These are phyloP conservation scores for Achaetomiella virescens DNA, from an alignment of 495 filamentous ascomycete species.

Conservation along the genomic window DNA sequence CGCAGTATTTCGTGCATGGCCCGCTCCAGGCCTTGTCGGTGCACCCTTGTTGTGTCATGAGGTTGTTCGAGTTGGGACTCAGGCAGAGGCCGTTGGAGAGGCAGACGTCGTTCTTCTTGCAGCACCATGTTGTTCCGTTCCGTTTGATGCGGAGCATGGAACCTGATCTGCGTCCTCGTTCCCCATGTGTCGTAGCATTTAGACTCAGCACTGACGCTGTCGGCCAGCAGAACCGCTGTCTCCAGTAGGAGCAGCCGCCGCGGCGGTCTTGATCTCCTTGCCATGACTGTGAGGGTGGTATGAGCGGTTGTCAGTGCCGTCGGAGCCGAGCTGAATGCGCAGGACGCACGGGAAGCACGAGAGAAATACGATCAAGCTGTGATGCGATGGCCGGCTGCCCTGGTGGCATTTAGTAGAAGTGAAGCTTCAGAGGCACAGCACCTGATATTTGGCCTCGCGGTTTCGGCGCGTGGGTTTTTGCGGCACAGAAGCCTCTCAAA, in stretches of 20 bases:
- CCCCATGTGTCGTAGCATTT: slow-evolving; percentile 20
- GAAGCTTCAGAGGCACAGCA: neutral
- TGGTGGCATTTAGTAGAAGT: neutral
- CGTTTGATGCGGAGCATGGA: slow-evolving; percentile 5
- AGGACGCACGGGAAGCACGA: neutral
- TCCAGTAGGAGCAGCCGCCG: neutral
- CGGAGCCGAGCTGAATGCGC: neutral
- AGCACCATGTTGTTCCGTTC: slow-evolving; percentile 11
- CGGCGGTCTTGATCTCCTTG: neutral
- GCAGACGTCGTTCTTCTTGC: slow-evolving; percentile 18
- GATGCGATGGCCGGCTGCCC: neutral
- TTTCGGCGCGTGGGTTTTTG: neutral
- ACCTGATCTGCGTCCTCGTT: slow-evolving; percentile 10
- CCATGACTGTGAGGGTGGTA: neutral
- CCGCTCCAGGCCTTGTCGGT: slow-evolving; percentile 17
- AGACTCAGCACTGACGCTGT: neutral
- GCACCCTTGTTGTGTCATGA: slow-evolving; percentile 26
- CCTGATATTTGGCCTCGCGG: neutral
- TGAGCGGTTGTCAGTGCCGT: neutral
- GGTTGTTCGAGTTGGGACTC: slow-evolving; percentile 12
- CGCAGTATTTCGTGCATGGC: slow-evolving; percentile 15
- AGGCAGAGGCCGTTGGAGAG: slow-evolving; percentile 24
- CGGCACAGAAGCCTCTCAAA: neutral
- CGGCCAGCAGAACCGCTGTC: neutral
- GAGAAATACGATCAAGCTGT: neutral